Conservation (phyloP, 345 rosid species). For the Brassica carinata region DNA sequence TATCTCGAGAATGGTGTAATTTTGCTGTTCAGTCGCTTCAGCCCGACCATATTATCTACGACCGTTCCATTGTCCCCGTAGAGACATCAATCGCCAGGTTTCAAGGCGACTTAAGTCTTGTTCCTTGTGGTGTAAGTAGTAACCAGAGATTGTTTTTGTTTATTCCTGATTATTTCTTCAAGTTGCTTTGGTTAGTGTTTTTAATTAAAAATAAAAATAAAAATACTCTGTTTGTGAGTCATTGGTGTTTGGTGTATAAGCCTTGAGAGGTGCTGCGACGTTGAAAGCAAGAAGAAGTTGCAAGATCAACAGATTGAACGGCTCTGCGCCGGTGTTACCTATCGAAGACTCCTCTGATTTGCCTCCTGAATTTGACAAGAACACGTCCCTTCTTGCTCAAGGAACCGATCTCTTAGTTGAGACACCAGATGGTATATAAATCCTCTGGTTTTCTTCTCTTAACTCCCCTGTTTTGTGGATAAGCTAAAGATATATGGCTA, state of each 20-base stretch:
- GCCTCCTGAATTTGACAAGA: slow-evolving; percentile 63
- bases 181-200: background rate
- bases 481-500: slow-evolving; percentile 1
- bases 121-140: slow-evolving; percentile 64
- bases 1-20: slow-evolving; percentile 84
- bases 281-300: slow-evolving; percentile 81
- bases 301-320: slow-evolving; percentile 56
- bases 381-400: slow-evolving; percentile 57
- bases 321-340: slow-evolving; percentile 64
- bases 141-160: background rate
- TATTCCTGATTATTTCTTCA: background rate
- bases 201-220: no score
- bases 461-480: slow-evolving; percentile 14
- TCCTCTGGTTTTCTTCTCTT: slow-evolving; percentile 15
- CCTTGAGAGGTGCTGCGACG: slow-evolving; percentile 84
- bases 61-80: slow-evolving; percentile 51
- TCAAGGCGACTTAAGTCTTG: slow-evolving; percentile 39
- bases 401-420: slow-evolving; percentile 77
- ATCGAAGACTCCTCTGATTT: slow-evolving; percentile 56
- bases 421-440: slow-evolving; percentile 69
- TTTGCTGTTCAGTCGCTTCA: slow-evolving; percentile 84
- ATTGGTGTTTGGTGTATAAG: slow-evolving; percentile 43
- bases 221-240: slow-evolving; percentile 28
- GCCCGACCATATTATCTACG: slow-evolving; percentile 45
- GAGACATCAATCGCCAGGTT: slow-evolving; percentile 50